phyloP scores from a whole-genome alignment of 345 rosid genomes.

The Camelina neglecta region DNA sequence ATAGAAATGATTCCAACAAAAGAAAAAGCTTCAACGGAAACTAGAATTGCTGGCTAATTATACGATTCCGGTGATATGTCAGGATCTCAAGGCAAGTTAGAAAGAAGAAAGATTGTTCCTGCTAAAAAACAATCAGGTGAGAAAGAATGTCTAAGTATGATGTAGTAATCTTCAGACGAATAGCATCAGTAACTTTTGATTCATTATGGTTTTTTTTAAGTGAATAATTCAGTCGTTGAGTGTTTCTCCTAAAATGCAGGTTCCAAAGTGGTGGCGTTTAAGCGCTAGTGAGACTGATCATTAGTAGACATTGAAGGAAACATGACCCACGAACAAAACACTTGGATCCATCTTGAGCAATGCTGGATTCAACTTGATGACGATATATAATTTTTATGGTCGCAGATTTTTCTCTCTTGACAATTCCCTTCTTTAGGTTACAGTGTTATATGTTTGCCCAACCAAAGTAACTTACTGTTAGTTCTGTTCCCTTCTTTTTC shows the following conservation, averaged over 20 bases:
- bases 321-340: neutral
- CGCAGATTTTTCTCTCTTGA: neutral
- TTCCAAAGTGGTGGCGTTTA: conserved; percentile 22
- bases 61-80: conserved; percentile 15
- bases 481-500: neutral
- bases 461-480: neutral
- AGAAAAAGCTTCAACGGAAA: neutral
- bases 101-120: conserved; percentile 42
- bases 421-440: neutral
- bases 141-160: neutral
- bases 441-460: neutral
- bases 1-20: neutral
- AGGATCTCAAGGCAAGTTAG: conserved; percentile 40
- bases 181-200: neutral
- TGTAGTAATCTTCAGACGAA: neutral
- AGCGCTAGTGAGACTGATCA: conserved; percentile 28
- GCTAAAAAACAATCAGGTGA: conserved; percentile 41
- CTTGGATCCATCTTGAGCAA: conserved; percentile 8
- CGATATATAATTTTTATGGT: neutral
- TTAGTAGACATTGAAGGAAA: conserved; percentile 11
- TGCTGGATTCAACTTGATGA: conserved; percentile 7
- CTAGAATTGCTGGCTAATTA: conserved; percentile 6
- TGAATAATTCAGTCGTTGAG: conserved; percentile 19
- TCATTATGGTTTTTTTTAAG: neutral
- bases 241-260: conserved; percentile 33